These are phyloP conservation scores for Neocatenulostroma microsporum DNA, from an alignment of 2,329 filamentous ascomycete genomes.

Conservation along the genomic window DNA sequence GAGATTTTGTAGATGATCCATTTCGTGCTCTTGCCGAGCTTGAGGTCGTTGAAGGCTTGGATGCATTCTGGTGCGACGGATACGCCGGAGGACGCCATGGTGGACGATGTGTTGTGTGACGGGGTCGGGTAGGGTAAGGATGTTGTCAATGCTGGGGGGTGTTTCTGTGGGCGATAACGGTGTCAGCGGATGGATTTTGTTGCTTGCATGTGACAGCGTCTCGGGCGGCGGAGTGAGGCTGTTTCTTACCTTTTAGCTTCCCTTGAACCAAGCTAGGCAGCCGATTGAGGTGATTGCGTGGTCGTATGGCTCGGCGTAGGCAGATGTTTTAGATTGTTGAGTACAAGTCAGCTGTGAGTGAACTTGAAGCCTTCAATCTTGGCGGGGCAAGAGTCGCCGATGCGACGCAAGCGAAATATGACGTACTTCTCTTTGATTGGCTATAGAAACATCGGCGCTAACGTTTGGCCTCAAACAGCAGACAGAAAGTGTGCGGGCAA, in stretches of 20 bases:
- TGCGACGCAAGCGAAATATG: too few species aligned
- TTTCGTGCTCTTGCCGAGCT: constrained; percentile 69
- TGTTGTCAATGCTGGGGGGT: constrained; percentile 1
- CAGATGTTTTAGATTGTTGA: too few species aligned
- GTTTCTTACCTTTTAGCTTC: background rate
- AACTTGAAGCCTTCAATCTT: too few species aligned
- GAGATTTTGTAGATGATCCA: constrained; percentile 85
- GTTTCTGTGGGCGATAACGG: constrained; percentile 4
- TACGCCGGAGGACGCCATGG: constrained; percentile 47
- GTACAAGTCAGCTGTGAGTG: too few species aligned
- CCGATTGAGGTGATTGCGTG: background rate
- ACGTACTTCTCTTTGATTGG: too few species aligned
- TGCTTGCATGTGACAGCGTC: background rate
- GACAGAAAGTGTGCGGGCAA: too few species aligned
- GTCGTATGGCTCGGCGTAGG: background rate
- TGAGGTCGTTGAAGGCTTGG: constrained; percentile 66
- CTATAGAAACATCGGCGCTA: too few species aligned
- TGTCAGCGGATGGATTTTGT: background rate
- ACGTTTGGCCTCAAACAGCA: too few species aligned
- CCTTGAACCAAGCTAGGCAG: background rate
- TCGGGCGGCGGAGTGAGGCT: too few species aligned
- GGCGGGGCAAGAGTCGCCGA: too few species aligned
- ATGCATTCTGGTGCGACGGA: constrained; percentile 65
- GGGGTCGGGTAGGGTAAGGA: constrained; percentile 1
- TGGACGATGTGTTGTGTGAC: constrained; percentile 2